Evolutionary conservation across 2,329 filamentous ascomycete species (phyloP).

Genomic region (Sporothrix pallida): DNA sequence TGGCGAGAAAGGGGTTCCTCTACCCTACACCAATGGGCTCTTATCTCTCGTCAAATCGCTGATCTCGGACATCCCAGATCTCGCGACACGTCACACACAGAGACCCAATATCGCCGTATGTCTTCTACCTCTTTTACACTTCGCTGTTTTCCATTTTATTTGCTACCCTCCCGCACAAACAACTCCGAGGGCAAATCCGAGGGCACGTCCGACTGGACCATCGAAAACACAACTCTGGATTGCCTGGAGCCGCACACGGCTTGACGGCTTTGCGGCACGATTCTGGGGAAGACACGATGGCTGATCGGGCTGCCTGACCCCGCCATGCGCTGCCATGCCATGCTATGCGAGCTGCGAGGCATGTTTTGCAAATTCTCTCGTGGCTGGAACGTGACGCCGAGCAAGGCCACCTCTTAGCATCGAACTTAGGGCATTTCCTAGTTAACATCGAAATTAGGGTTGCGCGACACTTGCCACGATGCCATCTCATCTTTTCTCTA

Average conservation of each 20-base stretch:
- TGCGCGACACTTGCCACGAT: too few species aligned
- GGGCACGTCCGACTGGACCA: background rate
- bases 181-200: constrained; percentile 14
- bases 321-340: background rate
- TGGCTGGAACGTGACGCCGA: background rate
- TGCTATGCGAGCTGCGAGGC: background rate
- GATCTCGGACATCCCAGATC: background rate
- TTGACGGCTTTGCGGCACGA: background rate
- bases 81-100: constrained; percentile 10
- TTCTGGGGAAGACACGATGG: constrained; percentile 11
- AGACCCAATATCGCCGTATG: too few species aligned
- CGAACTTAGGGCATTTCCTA: background rate
- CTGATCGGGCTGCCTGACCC: background rate
- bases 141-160: background rate
- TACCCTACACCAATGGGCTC: background rate
- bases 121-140: too few species aligned
- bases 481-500: background rate
- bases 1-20: background rate
- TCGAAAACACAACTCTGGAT: background rate
- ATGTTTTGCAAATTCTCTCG: too few species aligned
- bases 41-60: background rate
- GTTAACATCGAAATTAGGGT: too few species aligned
- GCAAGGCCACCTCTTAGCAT: constrained; percentile 10
- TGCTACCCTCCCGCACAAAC: background rate
- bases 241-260: background rate